Evolutionary conservation across 768 basidiomycete genomes (phyloP).

Genomic region (Trametes cingulata): DNA sequence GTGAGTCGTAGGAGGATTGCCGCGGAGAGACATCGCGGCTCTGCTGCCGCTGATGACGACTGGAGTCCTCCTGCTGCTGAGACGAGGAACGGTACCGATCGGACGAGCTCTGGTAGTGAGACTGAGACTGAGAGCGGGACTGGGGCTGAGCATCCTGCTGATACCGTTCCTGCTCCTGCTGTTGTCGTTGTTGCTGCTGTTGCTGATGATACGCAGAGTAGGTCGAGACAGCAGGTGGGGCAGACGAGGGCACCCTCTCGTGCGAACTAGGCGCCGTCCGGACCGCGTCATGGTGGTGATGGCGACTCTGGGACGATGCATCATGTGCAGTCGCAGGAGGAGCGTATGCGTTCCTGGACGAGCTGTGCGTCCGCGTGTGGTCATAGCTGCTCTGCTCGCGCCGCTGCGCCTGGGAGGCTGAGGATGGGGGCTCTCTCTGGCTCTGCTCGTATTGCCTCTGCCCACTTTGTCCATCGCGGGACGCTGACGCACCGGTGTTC

Average conservation of each 20-base stretch:
- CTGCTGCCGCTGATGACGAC: slow-evolving; percentile 13
- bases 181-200: slow-evolving; percentile 21
- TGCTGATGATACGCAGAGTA: slow-evolving; percentile 17
- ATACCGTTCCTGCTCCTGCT: slow-evolving; percentile 7
- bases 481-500: slow-evolving; percentile 3
- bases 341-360: slow-evolving; percentile 3
- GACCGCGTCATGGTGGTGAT: background rate
- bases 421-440: background rate
- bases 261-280: background rate
- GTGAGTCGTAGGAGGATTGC: slow-evolving; percentile 13
- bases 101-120: background rate
- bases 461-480: slow-evolving; percentile 3
- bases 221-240: slow-evolving; percentile 5
- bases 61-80: slow-evolving; percentile 7
- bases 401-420: background rate
- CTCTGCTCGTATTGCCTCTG: slow-evolving; percentile 5
- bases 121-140: background rate
- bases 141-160: background rate
- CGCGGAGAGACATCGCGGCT: slow-evolving; percentile 15
- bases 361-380: background rate
- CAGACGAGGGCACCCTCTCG: background rate
- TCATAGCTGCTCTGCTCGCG: background rate
- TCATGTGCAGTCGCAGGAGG: slow-evolving; percentile 1
- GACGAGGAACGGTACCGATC: slow-evolving; percentile 8
- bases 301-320: background rate